phyloP scores from a whole-genome alignment of 306 rosid species.

The Cucumis sativus region DNA sequence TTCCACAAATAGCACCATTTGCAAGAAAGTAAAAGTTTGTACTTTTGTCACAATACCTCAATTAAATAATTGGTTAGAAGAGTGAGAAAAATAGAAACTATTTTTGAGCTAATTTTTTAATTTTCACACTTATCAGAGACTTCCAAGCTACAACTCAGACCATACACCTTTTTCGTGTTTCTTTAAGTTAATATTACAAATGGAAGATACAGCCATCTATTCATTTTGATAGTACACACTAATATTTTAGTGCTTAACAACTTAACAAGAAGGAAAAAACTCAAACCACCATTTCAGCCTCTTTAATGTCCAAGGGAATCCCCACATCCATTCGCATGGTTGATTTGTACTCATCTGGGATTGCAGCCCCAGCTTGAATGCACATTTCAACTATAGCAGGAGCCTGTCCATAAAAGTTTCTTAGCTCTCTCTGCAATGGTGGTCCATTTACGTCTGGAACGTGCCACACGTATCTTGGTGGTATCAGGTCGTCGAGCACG shows the following conservation, averaged over 20 bases:
- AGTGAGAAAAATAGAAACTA: too few relatives aligned
- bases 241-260: neutral
- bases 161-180: neutral
- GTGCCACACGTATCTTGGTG: slow-evolving; percentile 95
- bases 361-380: slow-evolving; percentile 79
- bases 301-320: slow-evolving; percentile 57
- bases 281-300: slow-evolving; percentile 97
- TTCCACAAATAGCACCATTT: too few relatives aligned
- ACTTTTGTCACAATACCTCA: too few relatives aligned
- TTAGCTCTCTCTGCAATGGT: slow-evolving; percentile 59
- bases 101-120: too few relatives aligned
- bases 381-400: slow-evolving; percentile 85
- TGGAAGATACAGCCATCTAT: neutral
- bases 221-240: neutral
- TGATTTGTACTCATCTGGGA: slow-evolving; percentile 64
- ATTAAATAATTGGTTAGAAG: too few relatives aligned
- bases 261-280: neutral
- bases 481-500: slow-evolving; percentile 74
- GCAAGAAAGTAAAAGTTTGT: too few relatives aligned
- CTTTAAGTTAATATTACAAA: neutral
- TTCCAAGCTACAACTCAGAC: neutral
- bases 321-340: slow-evolving; percentile 93
- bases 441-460: slow-evolving; percentile 74
- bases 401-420: slow-evolving; percentile 77
- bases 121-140: too few relatives aligned